Evolutionary conservation across 1,139 yeast genomes (phyloP).

Genomic region (Blastobotrys petasosporus): DNA sequence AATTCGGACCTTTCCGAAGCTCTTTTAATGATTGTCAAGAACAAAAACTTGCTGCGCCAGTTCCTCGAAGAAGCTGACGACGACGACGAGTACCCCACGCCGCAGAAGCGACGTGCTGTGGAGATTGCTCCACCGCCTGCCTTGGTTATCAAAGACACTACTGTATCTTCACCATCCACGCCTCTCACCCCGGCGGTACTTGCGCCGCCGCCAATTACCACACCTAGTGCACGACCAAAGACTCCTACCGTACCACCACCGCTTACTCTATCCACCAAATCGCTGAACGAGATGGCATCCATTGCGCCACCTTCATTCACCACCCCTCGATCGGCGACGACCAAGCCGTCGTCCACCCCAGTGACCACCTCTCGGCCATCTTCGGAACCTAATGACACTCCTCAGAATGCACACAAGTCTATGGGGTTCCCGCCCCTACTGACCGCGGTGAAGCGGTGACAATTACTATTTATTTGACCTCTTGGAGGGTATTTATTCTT

Average conservation of each 20-base stretch:
- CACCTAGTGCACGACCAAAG: neutral
- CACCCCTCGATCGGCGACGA: neutral
- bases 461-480: neutral
- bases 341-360: conserved; percentile 11
- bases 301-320: conserved; percentile 4
- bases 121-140: neutral
- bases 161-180: neutral
- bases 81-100: too few species aligned
- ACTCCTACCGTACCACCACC: too few species aligned
- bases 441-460: conserved; percentile 14
- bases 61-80: conserved; percentile 4
- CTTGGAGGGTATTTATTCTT: neutral
- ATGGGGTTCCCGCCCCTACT: conserved; percentile 31
- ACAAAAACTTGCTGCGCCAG: conserved; percentile 4
- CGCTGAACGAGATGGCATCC: neutral
- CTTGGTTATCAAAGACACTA: neutral
- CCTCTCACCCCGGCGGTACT: too few species aligned
- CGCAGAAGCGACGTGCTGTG: neutral
- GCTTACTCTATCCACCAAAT: too few species aligned
- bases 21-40: conserved; percentile 4
- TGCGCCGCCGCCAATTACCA: too few species aligned
- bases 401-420: conserved; percentile 19
- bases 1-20: conserved; percentile 6
- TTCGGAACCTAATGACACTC: neutral
- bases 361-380: conserved; percentile 16